Conservation (phyloP, 1,284 basidiomycete species). For the Austroboletus novae-zelandiae region DNA sequence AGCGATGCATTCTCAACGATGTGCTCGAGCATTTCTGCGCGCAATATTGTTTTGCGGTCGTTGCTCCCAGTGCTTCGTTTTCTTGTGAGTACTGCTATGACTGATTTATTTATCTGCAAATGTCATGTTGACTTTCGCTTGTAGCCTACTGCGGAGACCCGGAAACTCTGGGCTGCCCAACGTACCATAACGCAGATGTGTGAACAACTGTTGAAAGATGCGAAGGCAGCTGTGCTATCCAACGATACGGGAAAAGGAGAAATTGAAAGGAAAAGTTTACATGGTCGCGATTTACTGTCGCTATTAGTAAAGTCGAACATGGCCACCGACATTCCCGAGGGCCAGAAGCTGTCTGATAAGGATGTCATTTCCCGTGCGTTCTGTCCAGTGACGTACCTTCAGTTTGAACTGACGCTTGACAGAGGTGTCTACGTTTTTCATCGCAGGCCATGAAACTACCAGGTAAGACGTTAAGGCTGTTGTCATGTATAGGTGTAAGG, state of each 20-base stretch:
- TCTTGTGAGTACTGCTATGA: neutral
- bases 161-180: slow-evolving; percentile 23
- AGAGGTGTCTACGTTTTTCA: slow-evolving; percentile 41
- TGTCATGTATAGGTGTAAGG: neutral
- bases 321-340: slow-evolving; percentile 52
- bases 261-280: slow-evolving; percentile 31
- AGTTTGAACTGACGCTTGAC: neutral
- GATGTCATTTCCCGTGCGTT: slow-evolving; percentile 72
- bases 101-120: slow-evolving; percentile 33
- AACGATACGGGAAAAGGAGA: slow-evolving; percentile 14
- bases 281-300: slow-evolving; percentile 48
- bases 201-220: slow-evolving; percentile 42
- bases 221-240: slow-evolving; percentile 37
- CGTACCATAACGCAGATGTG: slow-evolving; percentile 37
- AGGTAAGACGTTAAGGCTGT: slow-evolving; percentile 37
- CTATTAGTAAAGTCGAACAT: slow-evolving; percentile 64
- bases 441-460: slow-evolving; percentile 79
- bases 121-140: neutral
- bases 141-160: neutral
- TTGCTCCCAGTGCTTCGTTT: neutral
- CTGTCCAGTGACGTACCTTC: neutral
- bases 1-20: slow-evolving; percentile 34
- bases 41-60: neutral
- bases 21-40: neutral
- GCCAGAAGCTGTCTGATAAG: slow-evolving; percentile 66